Base-by-base conservation (phyloP, 202 grass and related monocot species). In the Eragrostis tef region DNA sequence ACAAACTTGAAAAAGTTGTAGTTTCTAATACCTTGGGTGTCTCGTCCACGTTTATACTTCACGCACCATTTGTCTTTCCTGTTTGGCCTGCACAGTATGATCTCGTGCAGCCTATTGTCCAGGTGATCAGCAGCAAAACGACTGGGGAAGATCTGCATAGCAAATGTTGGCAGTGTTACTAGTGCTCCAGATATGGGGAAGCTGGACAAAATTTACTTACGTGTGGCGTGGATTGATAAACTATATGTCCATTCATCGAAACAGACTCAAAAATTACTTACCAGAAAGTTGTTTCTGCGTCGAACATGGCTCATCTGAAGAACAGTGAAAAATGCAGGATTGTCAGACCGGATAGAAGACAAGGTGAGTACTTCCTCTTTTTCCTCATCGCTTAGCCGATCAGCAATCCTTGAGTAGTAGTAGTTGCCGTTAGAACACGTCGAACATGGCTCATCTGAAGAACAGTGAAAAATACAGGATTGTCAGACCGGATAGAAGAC, bases 1-100 rank as follows among this genome's bases (percentile, higher is more conserved):
- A 81, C 19, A 46, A 91, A 88, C 29, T 73, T 61, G 56, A 9
- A 88, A 14, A 25, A 10, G 9, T 7, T 15, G 21, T 41, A 19
- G 59, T 41, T 15, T 12, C 11, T 7, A 58, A 72, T 48, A 34
- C 62, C 24, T n/a, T 45, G 39, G 52, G 1, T 3, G 2, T 17
- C 27, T 4, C 1, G 0, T 8, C 44, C 0, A 25, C 39, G 2
- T 71, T 88, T 74, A 19, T 71, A 79, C 20, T 5, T 76, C 15
- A 31, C 67, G 5, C 0, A 24, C 77, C 76, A 83, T 20, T 74
- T 86, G 9, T 77, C 46, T 39, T 62, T 43, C n/a, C 9, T 60
- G 52, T 81, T 83, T 49, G 74, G 58, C n/a, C 78, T 66, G 5
- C 42, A 6, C 21, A 93, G 75, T 70, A 41, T 50, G 85, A 88